Percentiles rank a stretch among this genome's conserved stretches.
phyloP scores from a whole-genome alignment of 192 early-diverging fungal genomes.

The Chytriomyces confervae region DNA sequence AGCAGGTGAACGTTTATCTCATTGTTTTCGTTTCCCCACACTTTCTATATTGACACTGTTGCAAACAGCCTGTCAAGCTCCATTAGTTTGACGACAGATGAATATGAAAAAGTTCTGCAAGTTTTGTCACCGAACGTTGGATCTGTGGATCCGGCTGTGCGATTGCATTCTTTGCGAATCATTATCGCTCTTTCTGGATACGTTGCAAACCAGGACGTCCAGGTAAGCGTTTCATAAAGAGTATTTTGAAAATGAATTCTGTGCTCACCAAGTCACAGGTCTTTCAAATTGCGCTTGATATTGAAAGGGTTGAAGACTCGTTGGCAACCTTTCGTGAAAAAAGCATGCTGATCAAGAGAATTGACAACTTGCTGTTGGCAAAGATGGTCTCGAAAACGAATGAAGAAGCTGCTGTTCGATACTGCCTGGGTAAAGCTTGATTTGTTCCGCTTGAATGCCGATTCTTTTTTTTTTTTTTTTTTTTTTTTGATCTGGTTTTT shows the following conservation, averaged over 20 bases:
- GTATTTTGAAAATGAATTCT: background rate
- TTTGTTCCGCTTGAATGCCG: background rate
- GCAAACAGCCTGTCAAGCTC: background rate
- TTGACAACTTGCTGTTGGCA: conserved; percentile 68
- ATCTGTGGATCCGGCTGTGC: conserved; percentile 58
- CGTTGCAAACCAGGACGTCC: conserved; percentile 39
- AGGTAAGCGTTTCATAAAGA: conserved; percentile 21
- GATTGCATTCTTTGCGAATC: conserved; percentile 73
- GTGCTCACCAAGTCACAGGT: conserved; percentile 19
- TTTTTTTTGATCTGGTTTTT: background rate
- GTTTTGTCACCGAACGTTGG: conserved; percentile 66
- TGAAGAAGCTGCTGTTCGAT: conserved; percentile 65
- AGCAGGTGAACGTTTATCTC: background rate
- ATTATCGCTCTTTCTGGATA: conserved; percentile 72
- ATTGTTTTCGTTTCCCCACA: background rate
- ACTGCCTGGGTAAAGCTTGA: conserved; percentile 62
- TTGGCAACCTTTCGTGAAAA: conserved; percentile 81
- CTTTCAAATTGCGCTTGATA: conserved; percentile 49
- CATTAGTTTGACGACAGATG: conserved; percentile 41
- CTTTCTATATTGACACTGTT: conserved; percentile 12
- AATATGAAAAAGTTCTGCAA: conserved; percentile 56
- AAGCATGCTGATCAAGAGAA: conserved; percentile 71
- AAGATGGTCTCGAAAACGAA: conserved; percentile 75
- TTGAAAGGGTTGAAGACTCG: conserved; percentile 69
- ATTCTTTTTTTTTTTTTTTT: background rate